Evolutionary conservation across 2,329 filamentous ascomycete species (phyloP).

Genomic region (Sphaerulina musiva): DNA sequence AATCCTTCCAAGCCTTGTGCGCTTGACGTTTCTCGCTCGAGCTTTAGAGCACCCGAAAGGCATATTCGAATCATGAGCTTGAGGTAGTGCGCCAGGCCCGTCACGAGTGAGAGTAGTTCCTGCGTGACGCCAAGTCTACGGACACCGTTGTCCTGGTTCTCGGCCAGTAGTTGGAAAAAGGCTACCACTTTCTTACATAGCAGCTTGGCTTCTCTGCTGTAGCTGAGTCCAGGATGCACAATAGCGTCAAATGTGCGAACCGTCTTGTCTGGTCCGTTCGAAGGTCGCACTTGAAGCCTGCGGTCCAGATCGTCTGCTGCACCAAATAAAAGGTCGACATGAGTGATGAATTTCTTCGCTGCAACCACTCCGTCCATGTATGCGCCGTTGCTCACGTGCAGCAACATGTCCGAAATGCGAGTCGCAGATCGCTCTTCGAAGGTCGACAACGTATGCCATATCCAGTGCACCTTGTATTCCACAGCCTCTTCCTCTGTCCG

Average conservation of each 20-base stretch:
- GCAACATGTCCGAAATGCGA: conserved; percentile 97
- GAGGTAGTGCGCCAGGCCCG: conserved; percentile 90
- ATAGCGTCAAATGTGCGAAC: conserved; percentile 31
- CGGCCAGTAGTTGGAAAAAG: conserved; percentile 91
- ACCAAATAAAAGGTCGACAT: conserved; percentile 86
- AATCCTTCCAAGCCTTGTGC: conserved; percentile 74
- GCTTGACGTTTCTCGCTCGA: conserved; percentile 75
- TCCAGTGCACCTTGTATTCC: conserved; percentile 95
- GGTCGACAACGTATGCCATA: conserved; percentile 94
- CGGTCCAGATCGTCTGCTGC: conserved; percentile 80
- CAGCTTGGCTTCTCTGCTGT: conserved; percentile 91
- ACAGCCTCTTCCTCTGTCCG: conserved; percentile 84
- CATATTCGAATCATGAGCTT: conserved; percentile 97
- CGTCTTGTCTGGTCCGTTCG: conserved; percentile 21
- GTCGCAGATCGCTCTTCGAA: conserved; percentile 97
- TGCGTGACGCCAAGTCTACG: conserved; percentile 93
- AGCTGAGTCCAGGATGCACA: conserved; percentile 63
- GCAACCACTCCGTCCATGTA: conserved; percentile 93
- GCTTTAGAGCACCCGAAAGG: conserved; percentile 81
- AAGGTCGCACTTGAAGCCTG: conserved; percentile 54
- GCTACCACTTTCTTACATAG: conserved; percentile 99
- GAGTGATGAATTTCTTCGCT: conserved; percentile 91
- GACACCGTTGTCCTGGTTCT: conserved; percentile 85
- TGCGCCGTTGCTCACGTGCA: conserved; percentile 95
- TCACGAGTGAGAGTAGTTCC: conserved; percentile 94